Evolutionary conservation across 2,329 filamentous ascomycete species (phyloP).

Genomic region (Cyphellophora attinorum): DNA sequence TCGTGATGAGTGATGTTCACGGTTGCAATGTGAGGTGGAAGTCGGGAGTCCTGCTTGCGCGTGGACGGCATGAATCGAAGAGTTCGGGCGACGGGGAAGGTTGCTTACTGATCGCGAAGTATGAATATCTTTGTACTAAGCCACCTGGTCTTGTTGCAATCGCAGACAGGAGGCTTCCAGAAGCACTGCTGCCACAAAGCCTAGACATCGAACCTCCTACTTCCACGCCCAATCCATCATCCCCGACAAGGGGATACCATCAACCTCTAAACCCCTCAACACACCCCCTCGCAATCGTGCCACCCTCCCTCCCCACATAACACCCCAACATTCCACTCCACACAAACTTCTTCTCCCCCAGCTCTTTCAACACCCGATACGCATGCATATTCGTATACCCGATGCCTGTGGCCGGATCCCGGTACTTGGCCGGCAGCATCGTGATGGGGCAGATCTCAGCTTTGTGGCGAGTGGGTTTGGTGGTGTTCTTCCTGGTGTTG

Average conservation of each 20-base stretch:
- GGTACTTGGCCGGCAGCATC: slow-evolving; percentile 68
- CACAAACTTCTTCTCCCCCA: slow-evolving; percentile 69
- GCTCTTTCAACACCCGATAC: slow-evolving; percentile 55
- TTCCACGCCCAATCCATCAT: background rate
- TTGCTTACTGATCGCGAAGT: no score
- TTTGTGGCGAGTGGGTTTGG: slow-evolving; percentile 37
- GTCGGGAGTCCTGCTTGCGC: no score
- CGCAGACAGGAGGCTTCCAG: no score
- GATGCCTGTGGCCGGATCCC: slow-evolving; percentile 74
- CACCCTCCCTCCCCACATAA: slow-evolving; percentile 61
- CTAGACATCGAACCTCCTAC: background rate
- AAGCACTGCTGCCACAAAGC: no score
- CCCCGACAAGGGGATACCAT: background rate
- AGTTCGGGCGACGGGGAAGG: no score
- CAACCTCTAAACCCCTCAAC: slow-evolving; percentile 59
- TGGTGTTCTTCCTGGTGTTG: slow-evolving; percentile 39
- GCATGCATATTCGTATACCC: slow-evolving; percentile 71
- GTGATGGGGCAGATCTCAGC: slow-evolving; percentile 69
- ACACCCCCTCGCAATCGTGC: slow-evolving; percentile 55
- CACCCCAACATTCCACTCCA: slow-evolving; percentile 76
- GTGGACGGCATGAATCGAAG: no score
- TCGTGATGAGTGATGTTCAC: no score
- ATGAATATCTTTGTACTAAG: no score
- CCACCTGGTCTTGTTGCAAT: no score
- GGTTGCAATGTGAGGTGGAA: no score